Base-by-base conservation (phyloP, 2,329 filamentous ascomycete genomes). In the Lachnellula suecica region DNA sequence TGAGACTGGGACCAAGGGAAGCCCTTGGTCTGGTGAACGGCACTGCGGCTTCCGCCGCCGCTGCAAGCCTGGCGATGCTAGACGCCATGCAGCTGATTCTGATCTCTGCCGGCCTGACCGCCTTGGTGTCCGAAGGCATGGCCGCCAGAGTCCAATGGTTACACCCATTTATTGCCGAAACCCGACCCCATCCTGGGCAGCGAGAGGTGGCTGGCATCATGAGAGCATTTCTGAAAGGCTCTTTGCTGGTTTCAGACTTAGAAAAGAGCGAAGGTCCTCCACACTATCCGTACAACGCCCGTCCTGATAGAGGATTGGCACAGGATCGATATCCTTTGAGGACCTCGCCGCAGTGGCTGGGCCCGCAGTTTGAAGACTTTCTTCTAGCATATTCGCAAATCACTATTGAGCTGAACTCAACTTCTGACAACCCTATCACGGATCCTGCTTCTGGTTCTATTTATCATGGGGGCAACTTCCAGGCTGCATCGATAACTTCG, bases 401-500 rank as follows among this genome's bases (percentile, higher is more conserved):
- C 0, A 65, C 71, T 0, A 70, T 75, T 1, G 86, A 89, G 62
- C 72, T 86, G 13, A 89, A 88, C 66, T 84, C 84, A 0, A 83
- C 82, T 0, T 84, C 83, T 0, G 85, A 88, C 61, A 88, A 88
- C 62, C 84, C 81, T 0, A 67, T 89, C 7, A 72, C 88, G 11
- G 77, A 87, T 54, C 59, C 69, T 0, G 17, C 20, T 7, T 9
- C n/a, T 6, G 24, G 4, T 35, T 65, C 8, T 62, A 70, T 85
- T 20, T 75, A 83, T 53, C 79, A 83, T 47, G 84, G 85, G 2
- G 84, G 82, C 19, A 89, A 89, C 63, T 89, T 89, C 65, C 85
- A 88, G 65, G 86, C 84, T 1, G 71, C 71, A 6, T 71, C 77
- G 2, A 70, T 88, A 22, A 87, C 85, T 0, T 82, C 82, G 0